phyloP scores from a whole-genome alignment of 352 stramenopile genomes.

The Stramenopiles sp. region DNA sequence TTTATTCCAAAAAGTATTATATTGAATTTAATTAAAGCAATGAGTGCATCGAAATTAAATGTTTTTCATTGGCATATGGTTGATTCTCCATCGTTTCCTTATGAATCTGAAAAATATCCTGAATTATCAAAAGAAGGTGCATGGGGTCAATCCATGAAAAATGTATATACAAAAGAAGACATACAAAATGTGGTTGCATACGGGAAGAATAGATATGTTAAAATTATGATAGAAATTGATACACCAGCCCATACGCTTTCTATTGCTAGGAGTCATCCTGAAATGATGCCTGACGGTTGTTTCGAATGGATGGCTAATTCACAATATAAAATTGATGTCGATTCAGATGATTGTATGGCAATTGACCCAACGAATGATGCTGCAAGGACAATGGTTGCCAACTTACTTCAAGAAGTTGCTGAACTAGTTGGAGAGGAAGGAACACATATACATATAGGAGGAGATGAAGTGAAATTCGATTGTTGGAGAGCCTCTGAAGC shows the following conservation, averaged over 20 bases:
- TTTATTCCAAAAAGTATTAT: constrained; percentile 16
- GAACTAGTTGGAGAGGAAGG: no score
- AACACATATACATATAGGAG: constrained; percentile 35
- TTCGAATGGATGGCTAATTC: no score
- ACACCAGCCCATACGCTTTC: constrained; percentile 32
- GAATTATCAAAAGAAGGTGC: constrained; percentile 1
- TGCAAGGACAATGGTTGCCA: constrained; percentile 19
- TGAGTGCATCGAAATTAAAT: constrained; percentile 20
- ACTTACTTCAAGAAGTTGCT: constrained; percentile 21
- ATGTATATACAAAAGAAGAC: constrained; percentile 28
- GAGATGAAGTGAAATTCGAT: constrained; percentile 33
- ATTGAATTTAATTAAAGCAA: constrained; percentile 20
- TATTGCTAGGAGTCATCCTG: constrained; percentile 12
- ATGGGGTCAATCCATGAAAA: constrained; percentile 2
- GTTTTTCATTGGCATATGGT: constrained; percentile 21
- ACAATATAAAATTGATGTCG: no score
- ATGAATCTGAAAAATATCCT: constrained; percentile 12
- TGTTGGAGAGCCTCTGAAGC: constrained; percentile 28
- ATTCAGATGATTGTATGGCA: no score
- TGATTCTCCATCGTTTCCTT: constrained; percentile 16
- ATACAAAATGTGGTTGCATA: constrained; percentile 29
- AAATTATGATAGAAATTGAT: constrained; percentile 40
- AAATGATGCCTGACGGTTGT: neutral
- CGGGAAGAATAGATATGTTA: constrained; percentile 28
- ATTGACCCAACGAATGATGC: constrained; percentile 19